Base-by-base conservation (phyloP, 2,329 filamentous ascomycete species). In the Talaromyces sp. region DNA sequence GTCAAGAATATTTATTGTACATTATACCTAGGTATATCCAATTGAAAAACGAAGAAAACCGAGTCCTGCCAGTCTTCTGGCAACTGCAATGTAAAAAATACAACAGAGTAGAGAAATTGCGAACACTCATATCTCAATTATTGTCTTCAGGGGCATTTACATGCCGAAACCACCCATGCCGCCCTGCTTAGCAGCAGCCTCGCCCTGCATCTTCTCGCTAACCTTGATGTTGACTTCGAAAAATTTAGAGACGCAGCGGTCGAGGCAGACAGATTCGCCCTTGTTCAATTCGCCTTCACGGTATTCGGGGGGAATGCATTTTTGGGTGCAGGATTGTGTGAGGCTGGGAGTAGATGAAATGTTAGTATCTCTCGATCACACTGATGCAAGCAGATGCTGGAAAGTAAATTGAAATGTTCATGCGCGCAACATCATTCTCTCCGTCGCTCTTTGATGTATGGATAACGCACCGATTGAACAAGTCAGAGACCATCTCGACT, bases 161-260 rank as follows among this genome's bases (percentile, higher is more conserved):
- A 77, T 78, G 65, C 82, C 81, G 66, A 86, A 79, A 28, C 82
- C 84, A 65, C 80, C 77, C 48, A 80, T 82, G 40, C 63, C 63
- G 44, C 80, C 84, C 64, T 87, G 85, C 72, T 85, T 85, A 66
- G 85, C 83, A 72, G 87, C 85, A 56, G 90, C 91, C 79, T 96
- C 90, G 67, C 88, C 87, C 81, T 97, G 92, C 87, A 98, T 92
- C 81, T 96, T 91, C 81, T 98, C 93, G 72, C 90, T 93, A 64
- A 98, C 91, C 83, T 97, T 98, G 83, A 96, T 88, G 78, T 96
- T 96, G 73, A 96, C 93, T 71, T 98, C 93, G 81, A 99, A 97
- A 83, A 98, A 99, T 83, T 99, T 99, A 75, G 90, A 86, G 63
- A 96, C 91, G 81, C 96, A 99, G 73, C 95, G 91, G 82, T 99